Base-by-base conservation (phyloP, 345 rosid species). In the Euphorbia pulcherrima region DNA sequence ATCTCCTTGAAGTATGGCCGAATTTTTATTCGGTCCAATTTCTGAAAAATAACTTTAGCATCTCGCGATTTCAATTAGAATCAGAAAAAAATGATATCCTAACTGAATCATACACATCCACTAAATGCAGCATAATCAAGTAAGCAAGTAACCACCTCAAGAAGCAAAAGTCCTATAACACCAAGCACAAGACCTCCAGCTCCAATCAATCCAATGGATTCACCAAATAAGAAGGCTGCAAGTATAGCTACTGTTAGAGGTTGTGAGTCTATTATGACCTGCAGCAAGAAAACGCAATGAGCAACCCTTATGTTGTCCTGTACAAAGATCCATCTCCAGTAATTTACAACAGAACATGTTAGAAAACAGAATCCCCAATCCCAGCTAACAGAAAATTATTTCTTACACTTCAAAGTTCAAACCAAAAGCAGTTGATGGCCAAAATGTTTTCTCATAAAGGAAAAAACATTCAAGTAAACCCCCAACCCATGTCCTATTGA, bases 181-280 rank as follows among this genome's bases (percentile, higher is more conserved):
- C 97, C 98, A 77, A 90, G 86, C 47, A 78, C 65, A 69, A 93
- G 89, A 62, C 98, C 98, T 16, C 79, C 83, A 28, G 86, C 92
- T 73, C 96, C 92, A 52, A 85, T 81, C 41, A 85, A 50, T 51
- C 97, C 96, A 73, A 93, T 85, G 75, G 98, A 83, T 73, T 93
- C 98, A 8, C 87, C 89, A 67, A 87, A 93, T 10, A 93, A 68
- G 41, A 90, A 77, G 54, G 93, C 79, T 29, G 96, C 97, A 81
- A 93, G 90, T 6, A 93, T 74, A 72, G 96, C 94, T 20, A 93
- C 98, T 17, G 96, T 88, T 68, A 90, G 75, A 51, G 97, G 98
- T 75, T 90, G 97, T 1, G 97, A 88, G 71, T 93, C 97, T 67
- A 93, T 93, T 70, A 90, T 93, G 68, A 93, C 98, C 96, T 90